Conservation (phyloP, 768 basidiomycete species). For the Megacollybia marginata region DNA sequence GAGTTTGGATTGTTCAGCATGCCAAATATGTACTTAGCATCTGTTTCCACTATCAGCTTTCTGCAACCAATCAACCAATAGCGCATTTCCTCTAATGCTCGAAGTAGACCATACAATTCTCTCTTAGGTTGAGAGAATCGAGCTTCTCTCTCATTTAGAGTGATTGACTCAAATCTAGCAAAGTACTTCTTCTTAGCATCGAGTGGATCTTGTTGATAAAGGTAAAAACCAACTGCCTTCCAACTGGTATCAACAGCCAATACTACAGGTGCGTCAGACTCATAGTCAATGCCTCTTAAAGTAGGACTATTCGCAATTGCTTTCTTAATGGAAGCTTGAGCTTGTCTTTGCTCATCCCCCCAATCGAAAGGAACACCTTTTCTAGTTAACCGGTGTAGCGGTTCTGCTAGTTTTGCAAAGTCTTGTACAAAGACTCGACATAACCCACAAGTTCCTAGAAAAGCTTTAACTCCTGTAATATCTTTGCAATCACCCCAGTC, state of each 20-base stretch:
- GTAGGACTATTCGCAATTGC: constrained; percentile 12
- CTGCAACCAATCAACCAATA: too few relatives aligned
- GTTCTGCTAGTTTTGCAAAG: constrained; percentile 1
- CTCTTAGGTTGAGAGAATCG: constrained; percentile 31
- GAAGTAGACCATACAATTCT: constrained; percentile 29
- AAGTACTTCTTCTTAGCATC: not conserved
- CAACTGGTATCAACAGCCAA: constrained; percentile 23
- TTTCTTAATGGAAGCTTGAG: constrained; percentile 14
- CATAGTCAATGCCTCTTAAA: constrained; percentile 17
- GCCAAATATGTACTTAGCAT: constrained; percentile 34
- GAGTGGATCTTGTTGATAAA: constrained; percentile 14
- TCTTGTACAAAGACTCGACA: constrained; percentile 6
- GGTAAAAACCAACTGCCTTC: constrained; percentile 15
- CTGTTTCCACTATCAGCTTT: constrained; percentile 26
- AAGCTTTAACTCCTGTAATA: constrained; percentile 3
- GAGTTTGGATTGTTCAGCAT: constrained; percentile 34
- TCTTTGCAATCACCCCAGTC: constrained; percentile 3
- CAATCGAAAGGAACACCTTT: constrained; percentile 31
- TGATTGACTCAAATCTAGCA: constrained; percentile 23
- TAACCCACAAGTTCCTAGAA: constrained; percentile 6
- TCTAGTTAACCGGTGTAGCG: constrained; percentile 2
- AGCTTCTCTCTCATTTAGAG: constrained; percentile 21
- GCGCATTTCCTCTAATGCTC: too few relatives aligned
- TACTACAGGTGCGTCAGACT: constrained; percentile 22
- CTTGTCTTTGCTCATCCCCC: constrained; percentile 12